phyloP scores from a whole-genome alignment of 345 rosid species.

The Camelina sativa region DNA sequence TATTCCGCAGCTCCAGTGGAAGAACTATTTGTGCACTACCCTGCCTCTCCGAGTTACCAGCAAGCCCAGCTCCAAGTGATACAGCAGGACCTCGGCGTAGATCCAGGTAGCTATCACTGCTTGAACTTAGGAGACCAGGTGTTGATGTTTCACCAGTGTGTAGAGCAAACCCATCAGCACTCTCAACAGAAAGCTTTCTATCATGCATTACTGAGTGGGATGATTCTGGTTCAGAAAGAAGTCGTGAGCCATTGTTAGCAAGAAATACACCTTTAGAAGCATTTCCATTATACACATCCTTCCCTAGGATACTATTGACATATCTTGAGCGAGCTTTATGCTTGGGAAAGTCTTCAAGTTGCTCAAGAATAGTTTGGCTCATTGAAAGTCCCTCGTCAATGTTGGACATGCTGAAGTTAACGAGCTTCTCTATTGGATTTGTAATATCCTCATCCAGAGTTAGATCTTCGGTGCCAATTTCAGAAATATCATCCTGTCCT shows the following conservation, averaged over 20 bases:
- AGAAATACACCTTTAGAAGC: slow-evolving; percentile 55
- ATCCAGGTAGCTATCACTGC: slow-evolving; percentile 64
- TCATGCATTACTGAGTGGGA: slow-evolving; percentile 59
- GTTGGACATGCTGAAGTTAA: slow-evolving; percentile 84
- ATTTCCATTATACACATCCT: slow-evolving; percentile 60
- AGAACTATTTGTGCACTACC: slow-evolving; percentile 71
- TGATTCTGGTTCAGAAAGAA: slow-evolving; percentile 65
- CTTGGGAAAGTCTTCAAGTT: slow-evolving; percentile 83
- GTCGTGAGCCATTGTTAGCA: slow-evolving; percentile 59
- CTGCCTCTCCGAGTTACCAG: slow-evolving; percentile 50
- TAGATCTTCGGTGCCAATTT: slow-evolving; percentile 69
- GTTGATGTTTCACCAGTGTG: slow-evolving; percentile 73
- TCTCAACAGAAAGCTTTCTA: slow-evolving; percentile 73
- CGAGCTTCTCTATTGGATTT: slow-evolving; percentile 84
- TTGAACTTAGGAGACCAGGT: slow-evolving; percentile 62
- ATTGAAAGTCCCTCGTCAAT: slow-evolving; percentile 94
- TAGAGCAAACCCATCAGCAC: slow-evolving; percentile 68
- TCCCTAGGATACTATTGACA: slow-evolving; percentile 52
- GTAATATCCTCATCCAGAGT: slow-evolving; percentile 77
- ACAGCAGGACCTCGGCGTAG: slow-evolving; percentile 57
- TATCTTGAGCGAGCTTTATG: slow-evolving; percentile 62
- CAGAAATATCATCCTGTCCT: slow-evolving; percentile 71
- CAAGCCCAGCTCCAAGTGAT: slow-evolving; percentile 49
- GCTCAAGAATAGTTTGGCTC: slow-evolving; percentile 94
- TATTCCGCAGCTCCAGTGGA: slow-evolving; percentile 82